Evolutionary conservation across 1,284 basidiomycete genomes (phyloP), one percentile per base, ranked within the genome.

Genomic region (Erythrobasidium hasegawianum): DNA sequence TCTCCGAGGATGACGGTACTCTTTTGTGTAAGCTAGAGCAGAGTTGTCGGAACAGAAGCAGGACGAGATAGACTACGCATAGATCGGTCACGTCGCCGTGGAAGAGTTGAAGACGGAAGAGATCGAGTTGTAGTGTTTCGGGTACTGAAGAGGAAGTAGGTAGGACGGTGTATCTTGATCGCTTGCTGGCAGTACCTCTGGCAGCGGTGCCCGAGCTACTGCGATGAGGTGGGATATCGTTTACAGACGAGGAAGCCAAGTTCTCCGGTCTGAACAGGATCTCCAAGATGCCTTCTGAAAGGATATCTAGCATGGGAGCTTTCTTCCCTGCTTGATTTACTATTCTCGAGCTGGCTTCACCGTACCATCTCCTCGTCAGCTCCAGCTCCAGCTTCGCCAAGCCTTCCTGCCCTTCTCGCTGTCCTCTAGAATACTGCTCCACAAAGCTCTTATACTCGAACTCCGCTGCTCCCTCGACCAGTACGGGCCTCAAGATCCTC

Each of bases 121-220:
- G 84, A 79, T 95, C 92, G 71, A 94, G 86, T 76, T 88, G 87
- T 33, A 89, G 81, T 2, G 89, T 89, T 80, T 95, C 92, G 20
- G 91, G 90, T 75, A 85, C 84, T 60, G 78, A 79, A 57, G 81
- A 77, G 55, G 80, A 72, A 49, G 78, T 75, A 43, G 75, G 74
- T 69, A 79, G 73, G 73, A 75, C 69, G 69, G 75, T 60, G 59
- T 74, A 24, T 24, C 43, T n/a, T 47, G 43, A n/a, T 47, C 43
- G 43, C 43, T 14, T 18, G 22, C n/a, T 8, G 8, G 14, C 14
- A 5, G n/a, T 24, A 4, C 43, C 43, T 18, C 16, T 47, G 5
- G 43, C 4, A 16, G 16, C 43, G 8, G 16, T 5, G 14, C n/a
- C n/a, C n/a, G 43, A 18, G 4, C 7, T 68, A 8, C 18, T 8